Conservation (phyloP, 129 eudicot species). For the Sambucus nigra region DNA sequence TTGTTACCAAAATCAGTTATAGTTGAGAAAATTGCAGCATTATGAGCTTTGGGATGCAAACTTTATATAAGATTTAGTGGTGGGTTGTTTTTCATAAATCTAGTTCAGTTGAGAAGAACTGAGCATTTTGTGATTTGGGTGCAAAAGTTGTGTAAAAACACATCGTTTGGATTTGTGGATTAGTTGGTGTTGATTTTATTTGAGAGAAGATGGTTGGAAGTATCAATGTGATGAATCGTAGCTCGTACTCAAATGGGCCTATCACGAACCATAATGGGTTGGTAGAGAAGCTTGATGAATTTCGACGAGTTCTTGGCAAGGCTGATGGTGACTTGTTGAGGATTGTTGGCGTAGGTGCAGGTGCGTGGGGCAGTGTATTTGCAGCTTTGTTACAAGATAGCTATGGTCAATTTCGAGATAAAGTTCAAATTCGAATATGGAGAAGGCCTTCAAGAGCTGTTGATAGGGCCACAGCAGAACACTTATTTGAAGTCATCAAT, state of each 20-base stretch:
- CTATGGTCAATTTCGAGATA: slow-evolving; percentile 49
- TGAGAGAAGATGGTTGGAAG: slow-evolving; percentile 48
- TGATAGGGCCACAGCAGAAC: slow-evolving; percentile 44
- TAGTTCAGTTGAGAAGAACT: slow-evolving; percentile 1
- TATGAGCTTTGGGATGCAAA: slow-evolving; percentile 5
- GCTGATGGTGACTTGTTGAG: slow-evolving; percentile 42
- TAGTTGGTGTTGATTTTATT: not conserved
- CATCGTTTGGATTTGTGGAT: not conserved
- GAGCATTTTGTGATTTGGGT: not conserved
- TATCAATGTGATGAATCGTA: slow-evolving; percentile 38
- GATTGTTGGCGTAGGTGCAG: slow-evolving; percentile 60
- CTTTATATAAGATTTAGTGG: slow-evolving; percentile 3
- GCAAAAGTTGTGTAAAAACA: too few relatives aligned
- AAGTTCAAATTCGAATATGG: slow-evolving; percentile 53
- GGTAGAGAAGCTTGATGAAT: slow-evolving; percentile 53
- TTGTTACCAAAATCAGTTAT: not conserved
- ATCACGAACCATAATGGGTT: slow-evolving; percentile 21
- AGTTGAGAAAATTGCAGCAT: slow-evolving; percentile 9
- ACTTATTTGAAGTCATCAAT: slow-evolving; percentile 48
- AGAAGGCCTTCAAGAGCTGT: slow-evolving; percentile 47
- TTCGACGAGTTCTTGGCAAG: slow-evolving; percentile 44
- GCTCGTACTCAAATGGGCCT: slow-evolving; percentile 23
- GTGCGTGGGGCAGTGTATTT: slow-evolving; percentile 71
- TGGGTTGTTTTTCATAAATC: slow-evolving; percentile 1
- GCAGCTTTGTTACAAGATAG: slow-evolving; percentile 57